Evolutionary conservation across 1,284 basidiomycete genomes (phyloP), one percentile per base, ranked within the genome.

Genomic region (Fereydounia khargensis): DNA sequence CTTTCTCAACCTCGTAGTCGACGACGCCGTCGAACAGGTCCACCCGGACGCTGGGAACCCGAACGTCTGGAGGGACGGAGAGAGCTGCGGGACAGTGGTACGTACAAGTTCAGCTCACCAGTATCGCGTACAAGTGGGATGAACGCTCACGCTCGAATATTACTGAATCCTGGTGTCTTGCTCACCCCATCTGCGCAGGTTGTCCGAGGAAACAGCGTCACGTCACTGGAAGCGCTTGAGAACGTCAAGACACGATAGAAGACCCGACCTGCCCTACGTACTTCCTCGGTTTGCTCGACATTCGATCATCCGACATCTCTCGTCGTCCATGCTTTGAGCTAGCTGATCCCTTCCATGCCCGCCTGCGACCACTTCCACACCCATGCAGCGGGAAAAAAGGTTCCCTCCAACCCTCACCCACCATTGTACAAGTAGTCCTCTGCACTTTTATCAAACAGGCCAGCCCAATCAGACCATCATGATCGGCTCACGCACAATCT

Each of bases 1-100:
- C 68, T 99, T 99, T 81, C 81, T 99, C 76, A 99, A 99, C 78
- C 83, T 99, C 32, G 94, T 98, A 52, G 85, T 99, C 74, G 94
- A 98, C 76, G 89, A 97, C 70, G 89, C 90, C 13, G 79, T 86
- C 68, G 95, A 99, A 79, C 92, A 97, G 80, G 85, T 73, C 7
- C 51, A 61, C 16, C 65, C 86, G 0, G 77, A 86, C 86, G 68
- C 85, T 20, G 47, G 50, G 28, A 65, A 64, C 27, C 32, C 51
- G 0, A 59, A 66, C 23, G 39, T 43, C 2, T 74, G 71, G 71
- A 38, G 59, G 32, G 65, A 71, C 18, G 68, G 64, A 2, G 49
- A 59, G 8, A 50, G 51, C 13, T 73, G 68, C 25, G 72, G 72
- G 4, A 74, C 69, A 6, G 70, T 74, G 14, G 72, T 67, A 39